Conservation (phyloP, 1,284 basidiomycete species). For the Rhizoctonia solani region DNA sequence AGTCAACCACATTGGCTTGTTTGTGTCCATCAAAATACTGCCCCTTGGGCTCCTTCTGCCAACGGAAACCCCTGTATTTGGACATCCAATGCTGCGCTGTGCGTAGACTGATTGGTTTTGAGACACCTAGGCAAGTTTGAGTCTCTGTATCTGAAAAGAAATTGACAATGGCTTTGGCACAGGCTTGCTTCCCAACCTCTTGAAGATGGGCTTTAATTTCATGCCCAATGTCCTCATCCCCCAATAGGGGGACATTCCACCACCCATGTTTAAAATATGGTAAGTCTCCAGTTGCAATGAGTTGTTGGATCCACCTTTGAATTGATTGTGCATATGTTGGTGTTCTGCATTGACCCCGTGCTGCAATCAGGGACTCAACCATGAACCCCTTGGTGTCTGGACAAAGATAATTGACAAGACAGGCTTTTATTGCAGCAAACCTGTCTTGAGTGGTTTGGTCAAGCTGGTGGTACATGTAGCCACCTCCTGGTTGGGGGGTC, state of each 20-base stretch:
- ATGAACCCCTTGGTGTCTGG: not conserved
- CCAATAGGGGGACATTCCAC: conserved; percentile 11
- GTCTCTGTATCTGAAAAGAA: conserved; percentile 20
- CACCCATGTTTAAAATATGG: not conserved
- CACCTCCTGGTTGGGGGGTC: not conserved
- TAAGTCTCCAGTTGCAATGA: conserved; percentile 4
- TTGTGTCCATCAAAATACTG: conserved; percentile 38
- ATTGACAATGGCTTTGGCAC: conserved; percentile 29
- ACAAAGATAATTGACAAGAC: not conserved
- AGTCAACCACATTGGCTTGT: conserved; percentile 36
- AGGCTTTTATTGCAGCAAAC: not conserved
- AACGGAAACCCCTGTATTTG: not conserved
- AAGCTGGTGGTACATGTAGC: not conserved
- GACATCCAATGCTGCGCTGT: conserved; percentile 33
- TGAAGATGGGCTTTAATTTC: conserved; percentile 30
- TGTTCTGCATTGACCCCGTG: not conserved
- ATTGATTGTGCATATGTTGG: not conserved
- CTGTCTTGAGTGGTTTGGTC: not conserved
- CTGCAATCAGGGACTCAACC: not conserved
- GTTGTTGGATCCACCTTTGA: not conserved
- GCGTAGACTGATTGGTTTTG: conserved; percentile 1
- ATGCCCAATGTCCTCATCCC: conserved; percentile 25
- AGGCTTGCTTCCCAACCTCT: conserved; percentile 33
- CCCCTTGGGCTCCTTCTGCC: conserved; percentile 29
- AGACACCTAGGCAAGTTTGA: not conserved